Base-by-base conservation (phyloP, 2,329 filamentous ascomycete genomes). In the Phyllosticta paracitricarpa region DNA sequence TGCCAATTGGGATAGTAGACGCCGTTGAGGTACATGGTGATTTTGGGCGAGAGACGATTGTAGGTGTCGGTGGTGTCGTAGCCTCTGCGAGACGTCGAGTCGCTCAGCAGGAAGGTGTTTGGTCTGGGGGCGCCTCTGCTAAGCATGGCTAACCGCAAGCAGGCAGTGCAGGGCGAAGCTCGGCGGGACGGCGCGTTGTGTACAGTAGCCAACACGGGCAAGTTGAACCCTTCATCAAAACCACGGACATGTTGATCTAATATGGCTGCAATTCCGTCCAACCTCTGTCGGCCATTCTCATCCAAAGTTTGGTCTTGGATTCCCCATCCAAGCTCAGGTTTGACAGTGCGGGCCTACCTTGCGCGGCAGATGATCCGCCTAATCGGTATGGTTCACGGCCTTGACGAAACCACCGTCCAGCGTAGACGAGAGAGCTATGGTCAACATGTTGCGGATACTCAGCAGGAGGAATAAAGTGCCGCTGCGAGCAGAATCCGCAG, bases 1-100 rank as follows among this genome's bases (percentile, higher is more conserved):
- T 85, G 80, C 76, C 84, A 85, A 74, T 90, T 93, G n/a, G 89
- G 88, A 72, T 90, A 94, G 76, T 93, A 94, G 19, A 91, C 87
- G 24, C 87, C 89, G 73, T 94, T 94, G 69, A 83, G 70, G 62
- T 70, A 76, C 73, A 76, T 76, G 30, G 65, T 68, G 68, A 71
- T 63, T 54, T 68, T 26, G 24, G 55, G 59, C 4, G 59, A 53
- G 55, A 48, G 40, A 7, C 40, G 40, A 4, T 48, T 48, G 54
- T 57, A 22, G 26, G 54, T 12, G 54, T 17, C 33, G 58, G 54
- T 25, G 19, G 28, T 17, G 40, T 52, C 48, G 25, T 51, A 19
- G 30, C 54, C 54, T 25, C 53, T 51, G 53, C 17, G 24, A 17
- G 10, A 28, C n/a, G 12, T 28, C 6, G 54, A 17, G 40, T 30